Conservation (phyloP, 768 basidiomycete genomes). For the Collybiopsis luxurians region DNA sequence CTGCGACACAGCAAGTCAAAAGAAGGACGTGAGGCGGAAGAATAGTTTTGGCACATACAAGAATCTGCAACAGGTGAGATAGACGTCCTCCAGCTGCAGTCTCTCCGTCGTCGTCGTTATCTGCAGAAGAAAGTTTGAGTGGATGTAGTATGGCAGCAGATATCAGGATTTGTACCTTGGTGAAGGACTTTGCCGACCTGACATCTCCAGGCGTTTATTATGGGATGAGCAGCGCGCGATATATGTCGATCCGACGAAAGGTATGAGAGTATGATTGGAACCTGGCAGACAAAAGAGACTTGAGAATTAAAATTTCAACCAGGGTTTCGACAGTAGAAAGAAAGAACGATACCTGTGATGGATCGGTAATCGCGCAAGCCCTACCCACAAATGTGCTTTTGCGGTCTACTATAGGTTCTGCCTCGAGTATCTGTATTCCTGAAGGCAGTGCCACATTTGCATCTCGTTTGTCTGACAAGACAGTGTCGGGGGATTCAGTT, state of each 20-base stretch:
- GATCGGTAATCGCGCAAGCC: conserved; percentile 76
- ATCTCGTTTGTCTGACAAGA: neutral
- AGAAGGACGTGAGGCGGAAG: neutral
- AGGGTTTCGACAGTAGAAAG: neutral
- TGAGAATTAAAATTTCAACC: no score
- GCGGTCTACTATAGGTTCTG: conserved; percentile 82
- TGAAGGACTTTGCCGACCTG: conserved; percentile 63
- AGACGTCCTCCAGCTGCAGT: conserved; percentile 88
- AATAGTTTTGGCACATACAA: conserved; percentile 43
- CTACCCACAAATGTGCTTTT: conserved; percentile 86
- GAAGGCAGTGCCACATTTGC: conserved; percentile 43
- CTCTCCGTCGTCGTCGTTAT: conserved; percentile 96
- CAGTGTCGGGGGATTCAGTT: no score
- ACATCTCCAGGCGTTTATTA: conserved; percentile 84
- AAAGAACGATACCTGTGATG: conserved; percentile 55
- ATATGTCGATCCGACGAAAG: conserved; percentile 72
- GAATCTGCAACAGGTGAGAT: conserved; percentile 86
- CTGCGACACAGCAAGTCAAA: conserved; percentile 31
- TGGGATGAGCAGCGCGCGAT: conserved; percentile 72
- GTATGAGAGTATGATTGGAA: conserved; percentile 62
- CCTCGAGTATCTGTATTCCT: conserved; percentile 63
- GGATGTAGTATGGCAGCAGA: neutral
- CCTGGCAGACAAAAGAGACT: conserved; percentile 41
- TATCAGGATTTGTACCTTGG: conserved; percentile 50
- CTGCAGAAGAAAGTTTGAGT: conserved; percentile 33